Evolutionary conservation across 148 eudicot genomes (phyloP), one percentile per base, ranked within the genome.

Genomic region (Dysphania ambrosioides): DNA sequence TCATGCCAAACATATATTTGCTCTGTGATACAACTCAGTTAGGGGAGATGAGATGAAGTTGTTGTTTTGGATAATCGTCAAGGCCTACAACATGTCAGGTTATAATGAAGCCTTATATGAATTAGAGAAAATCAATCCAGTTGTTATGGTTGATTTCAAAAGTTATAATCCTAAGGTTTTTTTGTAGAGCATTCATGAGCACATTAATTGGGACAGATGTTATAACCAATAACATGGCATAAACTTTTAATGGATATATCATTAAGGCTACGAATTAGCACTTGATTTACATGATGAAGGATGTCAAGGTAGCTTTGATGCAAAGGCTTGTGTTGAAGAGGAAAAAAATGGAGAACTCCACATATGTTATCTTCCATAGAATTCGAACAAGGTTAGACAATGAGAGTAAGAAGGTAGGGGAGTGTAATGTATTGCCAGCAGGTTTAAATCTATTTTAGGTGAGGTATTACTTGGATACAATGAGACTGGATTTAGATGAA

Each of bases 121-220:
- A 41, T 15, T 64, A 34, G 18, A 64, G 12, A 10, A 34, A 21
- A 5, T 21, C 0, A 5, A 64, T 31, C 26, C 11, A 31, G 41
- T 1, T 64, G 68, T 10, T 34, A 41, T 36, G 5, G 8, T 31
- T 12, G 35, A 3, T 6, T 64, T 64, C 21, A 29, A 18, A 19
- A 12, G 5, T 32, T 64, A 64, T 23, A 64, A 64, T n/a, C 41
- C 68, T 41, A 64, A 64, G 32, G 68, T 64, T 15, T 1, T 64
- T 64, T 21, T 64, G 23, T 64, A 64, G 68, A n/a, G 67, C 67
- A 9, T 63, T 63, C 32, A 63, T 31, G 67, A 62, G 19, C 13
- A 29, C 36, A 5, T 3, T 8, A 24, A 31, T 62, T 6, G 30
- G 30, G 34, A 5, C 66, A 1, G 35, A 62, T 31, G 34, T 10